Evolutionary conservation across 495 filamentous ascomycete species (phyloP).

Genomic region (Tuber melanosporum): DNA sequence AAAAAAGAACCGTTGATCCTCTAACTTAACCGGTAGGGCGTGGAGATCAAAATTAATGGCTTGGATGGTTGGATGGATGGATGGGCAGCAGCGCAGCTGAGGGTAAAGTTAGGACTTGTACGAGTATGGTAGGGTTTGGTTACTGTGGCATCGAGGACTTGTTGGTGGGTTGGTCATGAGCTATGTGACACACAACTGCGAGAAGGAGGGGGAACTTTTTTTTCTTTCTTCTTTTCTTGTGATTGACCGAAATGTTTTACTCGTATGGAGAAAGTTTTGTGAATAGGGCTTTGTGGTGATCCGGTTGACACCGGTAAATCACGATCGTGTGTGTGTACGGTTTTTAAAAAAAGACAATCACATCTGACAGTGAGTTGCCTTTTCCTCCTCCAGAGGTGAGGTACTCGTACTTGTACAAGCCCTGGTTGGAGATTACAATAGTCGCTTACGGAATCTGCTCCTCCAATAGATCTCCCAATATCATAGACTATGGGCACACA

Average conservation of each 20-base stretch:
- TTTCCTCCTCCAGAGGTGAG: too few relatives aligned
- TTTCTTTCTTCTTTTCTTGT: not conserved
- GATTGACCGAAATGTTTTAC: not conserved
- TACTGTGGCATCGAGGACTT: not conserved
- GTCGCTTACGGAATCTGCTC: not conserved
- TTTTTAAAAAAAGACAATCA: not conserved
- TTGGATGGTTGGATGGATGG: too few relatives aligned
- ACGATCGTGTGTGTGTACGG: not conserved
- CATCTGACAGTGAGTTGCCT: not conserved
- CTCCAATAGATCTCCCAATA: not conserved
- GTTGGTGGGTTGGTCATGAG: constrained; percentile 3
- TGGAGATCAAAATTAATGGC: not conserved
- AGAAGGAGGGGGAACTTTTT: not conserved
- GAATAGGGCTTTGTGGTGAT: constrained; percentile 2
- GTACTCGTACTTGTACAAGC: not conserved
- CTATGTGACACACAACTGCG: not conserved
- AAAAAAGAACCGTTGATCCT: too few relatives aligned
- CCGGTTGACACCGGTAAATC: not conserved
- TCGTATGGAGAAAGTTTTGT: not conserved
- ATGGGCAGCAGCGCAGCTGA: too few relatives aligned
- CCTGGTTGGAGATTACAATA: not conserved
- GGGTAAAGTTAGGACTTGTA: too few relatives aligned
- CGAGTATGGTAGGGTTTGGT: too few relatives aligned
- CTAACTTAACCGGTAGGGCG: not conserved
- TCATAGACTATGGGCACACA: not conserved